Percentiles rank a stretch among this genome's conserved stretches.
phyloP scores from a whole-genome alignment of 768 basidiomycete genomes.

The Kondoa malvinella region DNA sequence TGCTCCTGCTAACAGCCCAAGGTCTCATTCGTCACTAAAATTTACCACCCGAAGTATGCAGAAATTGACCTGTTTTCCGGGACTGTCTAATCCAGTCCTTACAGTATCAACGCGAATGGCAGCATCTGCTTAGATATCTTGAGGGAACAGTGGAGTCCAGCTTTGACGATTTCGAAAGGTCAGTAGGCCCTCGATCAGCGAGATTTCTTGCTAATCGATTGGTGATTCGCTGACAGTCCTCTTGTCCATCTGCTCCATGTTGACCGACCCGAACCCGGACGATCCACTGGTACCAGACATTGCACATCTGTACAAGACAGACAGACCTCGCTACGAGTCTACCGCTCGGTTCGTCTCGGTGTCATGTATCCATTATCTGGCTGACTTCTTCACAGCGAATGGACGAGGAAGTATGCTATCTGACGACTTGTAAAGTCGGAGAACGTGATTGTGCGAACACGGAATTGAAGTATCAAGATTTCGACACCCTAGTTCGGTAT shows the following conservation, averaged over 20 bases:
- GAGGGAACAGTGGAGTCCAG: conserved; percentile 97
- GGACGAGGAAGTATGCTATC: conserved; percentile 81
- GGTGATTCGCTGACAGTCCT: conserved; percentile 43
- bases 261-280: conserved; percentile 98
- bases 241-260: conserved; percentile 95
- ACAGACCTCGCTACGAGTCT: conserved; percentile 87
- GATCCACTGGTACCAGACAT: conserved; percentile 98
- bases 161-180: conserved; percentile 98
- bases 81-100: not conserved
- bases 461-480: no score
- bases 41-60: conserved; percentile 73
- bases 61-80: not conserved
- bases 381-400: conserved; percentile 44
- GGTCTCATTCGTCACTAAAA: conserved; percentile 99
- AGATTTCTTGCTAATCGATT: not conserved
- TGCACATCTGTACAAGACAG: conserved; percentile 83
- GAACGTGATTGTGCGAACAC: no score
- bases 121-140: conserved; percentile 97
- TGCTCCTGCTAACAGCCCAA: conserved; percentile 86
- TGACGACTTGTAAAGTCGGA: no score
- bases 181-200: conserved; percentile 21
- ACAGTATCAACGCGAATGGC: conserved; percentile 89
- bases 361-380: not conserved
- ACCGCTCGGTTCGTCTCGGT: conserved; percentile 43
- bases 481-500: no score